Evolutionary conservation across 2,329 filamentous ascomycete genomes (phyloP).

Genomic region (Zymoseptoria pseudotritici): DNA sequence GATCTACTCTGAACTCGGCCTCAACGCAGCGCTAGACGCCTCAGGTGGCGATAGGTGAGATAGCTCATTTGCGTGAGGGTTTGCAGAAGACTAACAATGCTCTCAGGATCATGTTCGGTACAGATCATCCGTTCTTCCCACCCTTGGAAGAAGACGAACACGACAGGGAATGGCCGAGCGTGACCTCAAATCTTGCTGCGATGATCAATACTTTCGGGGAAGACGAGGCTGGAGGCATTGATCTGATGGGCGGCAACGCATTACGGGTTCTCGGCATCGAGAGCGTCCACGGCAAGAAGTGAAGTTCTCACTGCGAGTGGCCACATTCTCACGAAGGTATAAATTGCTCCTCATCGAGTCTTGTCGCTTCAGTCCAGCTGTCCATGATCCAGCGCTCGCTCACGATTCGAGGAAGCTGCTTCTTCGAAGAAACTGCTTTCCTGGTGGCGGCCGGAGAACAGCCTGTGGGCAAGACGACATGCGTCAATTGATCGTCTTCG

Average conservation of each 20-base stretch:
- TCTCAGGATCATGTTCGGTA: conserved; percentile 40
- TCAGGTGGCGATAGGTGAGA: conserved; percentile 56
- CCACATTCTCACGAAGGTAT: background rate
- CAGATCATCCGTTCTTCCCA: conserved; percentile 81
- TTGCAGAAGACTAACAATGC: background rate
- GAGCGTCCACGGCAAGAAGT: background rate
- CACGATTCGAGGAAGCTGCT: conserved; percentile 61
- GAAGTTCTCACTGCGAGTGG: background rate
- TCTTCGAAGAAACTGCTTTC: conserved; percentile 13
- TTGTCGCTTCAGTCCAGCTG: conserved; percentile 70
- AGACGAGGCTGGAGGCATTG: conserved; percentile 38
- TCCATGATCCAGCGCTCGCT: conserved; percentile 65
- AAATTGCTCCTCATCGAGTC: conserved; percentile 65
- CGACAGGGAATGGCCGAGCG: conserved; percentile 62
- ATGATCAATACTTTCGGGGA: conserved; percentile 47
- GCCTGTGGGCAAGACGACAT: conserved; percentile 55
- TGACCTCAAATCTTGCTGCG: conserved; percentile 51
- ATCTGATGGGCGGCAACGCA: conserved; percentile 55
- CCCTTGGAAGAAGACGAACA: conserved; percentile 54
- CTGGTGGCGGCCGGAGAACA: conserved; percentile 34
- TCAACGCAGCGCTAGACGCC: conserved; percentile 63
- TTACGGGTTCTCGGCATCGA: conserved; percentile 39
- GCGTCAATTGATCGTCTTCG: conserved; percentile 55
- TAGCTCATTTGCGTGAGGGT: background rate
- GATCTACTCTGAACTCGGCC: conserved; percentile 66